Evolutionary conservation across 2,329 filamentous ascomycete genomes (phyloP), one percentile per base, ranked within the genome.

Genomic region (Westerdykella sp.): DNA sequence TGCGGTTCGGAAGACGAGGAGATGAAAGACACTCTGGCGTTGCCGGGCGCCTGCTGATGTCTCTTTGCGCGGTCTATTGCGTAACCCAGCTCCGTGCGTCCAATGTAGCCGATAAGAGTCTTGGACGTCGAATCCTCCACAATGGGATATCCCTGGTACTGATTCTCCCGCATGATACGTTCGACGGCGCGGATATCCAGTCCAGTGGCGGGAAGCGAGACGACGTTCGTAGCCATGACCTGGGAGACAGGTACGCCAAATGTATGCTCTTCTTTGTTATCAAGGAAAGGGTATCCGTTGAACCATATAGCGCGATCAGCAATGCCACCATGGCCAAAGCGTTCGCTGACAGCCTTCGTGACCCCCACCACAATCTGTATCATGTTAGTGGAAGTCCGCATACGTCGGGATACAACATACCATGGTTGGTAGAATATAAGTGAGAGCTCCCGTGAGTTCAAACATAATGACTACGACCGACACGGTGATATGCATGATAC

Each of bases 391-490:
- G 40, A 22, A 22, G 6, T 31, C 11, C 12, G 12, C 28, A 14
- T 11, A 36, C n/a, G 21, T 12, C n/a, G 3, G 22, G 4, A 14
- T 2, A 28, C 11, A 21, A 56, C 71, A 48, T 60, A 77, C 75
- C 93, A 98, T 98, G 12, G 91, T 97, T 0, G 93, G 93, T 22
- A 98, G 73, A 51, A 98, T 97, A 62, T 98, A 98, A 1, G 90
- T 95, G 47, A 97, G 72, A 6, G 93, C 93, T n/a, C 93, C 93
- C 0, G 93, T 98, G 39, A 98, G 77, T 68, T 98, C 93, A 60
- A 97, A 97, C 93, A 98, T 97, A 67, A 98, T 98, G 59, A 98
- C 93, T 2, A 96, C 91, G 9, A 98, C 89, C 0, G 90, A 94
- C 13, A 98, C 83, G 0, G 91, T 96, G 49, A 98, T 86, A 67